Conservation (phyloP, 129 eudicot species). For the Ambrosia trifida region DNA sequence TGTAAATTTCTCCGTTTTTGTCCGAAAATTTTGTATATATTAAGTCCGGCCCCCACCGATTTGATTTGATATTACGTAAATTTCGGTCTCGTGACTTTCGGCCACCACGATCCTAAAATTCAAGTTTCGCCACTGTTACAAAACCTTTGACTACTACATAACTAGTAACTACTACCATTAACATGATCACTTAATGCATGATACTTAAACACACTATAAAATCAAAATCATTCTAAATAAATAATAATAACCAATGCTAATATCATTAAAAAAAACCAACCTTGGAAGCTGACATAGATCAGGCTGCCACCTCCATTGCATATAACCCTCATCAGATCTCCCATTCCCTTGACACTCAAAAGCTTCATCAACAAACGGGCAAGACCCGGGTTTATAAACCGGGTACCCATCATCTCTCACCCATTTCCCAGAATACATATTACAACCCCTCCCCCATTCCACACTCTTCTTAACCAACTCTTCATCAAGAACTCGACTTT, state of each 20-base stretch:
- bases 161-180: neutral
- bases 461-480: constrained; percentile 30
- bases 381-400: constrained; percentile 65
- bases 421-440: constrained; percentile 74
- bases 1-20: too few relatives aligned
- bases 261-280: constrained; percentile 26
- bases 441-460: constrained; percentile 51
- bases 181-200: constrained; percentile 8
- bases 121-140: too few relatives aligned
- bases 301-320: constrained; percentile 89
- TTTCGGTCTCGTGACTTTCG: too few relatives aligned
- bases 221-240: constrained; percentile 4
- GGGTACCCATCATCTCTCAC: constrained; percentile 87
- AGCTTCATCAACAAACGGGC: constrained; percentile 90
- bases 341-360: constrained; percentile 83
- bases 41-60: too few relatives aligned
- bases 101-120: too few relatives aligned
- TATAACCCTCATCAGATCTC: constrained; percentile 64
- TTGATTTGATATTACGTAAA: too few relatives aligned
- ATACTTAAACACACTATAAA: neutral
- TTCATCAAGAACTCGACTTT: constrained; percentile 1
- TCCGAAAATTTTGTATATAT: too few relatives aligned
- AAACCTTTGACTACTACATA: constrained; percentile 1
- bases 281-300: constrained; percentile 91
- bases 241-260: neutral